These are phyloP conservation scores for Castanea mollissima DNA, from an alignment of 306 rosid species.

Conservation along the genomic window DNA sequence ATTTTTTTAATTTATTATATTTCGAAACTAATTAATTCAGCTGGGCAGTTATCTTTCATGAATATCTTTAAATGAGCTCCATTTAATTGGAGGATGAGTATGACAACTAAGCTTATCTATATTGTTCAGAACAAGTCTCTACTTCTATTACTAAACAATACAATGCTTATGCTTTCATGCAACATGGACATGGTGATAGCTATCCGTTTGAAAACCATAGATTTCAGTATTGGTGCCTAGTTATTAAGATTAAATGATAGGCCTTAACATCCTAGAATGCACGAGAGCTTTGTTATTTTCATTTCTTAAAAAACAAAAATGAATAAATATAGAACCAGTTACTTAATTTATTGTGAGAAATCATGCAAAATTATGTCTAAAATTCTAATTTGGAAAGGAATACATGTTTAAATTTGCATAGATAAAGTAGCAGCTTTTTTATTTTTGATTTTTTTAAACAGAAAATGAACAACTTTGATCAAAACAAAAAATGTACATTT, in stretches of 20 bases:
- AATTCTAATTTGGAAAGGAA: too few relatives aligned
- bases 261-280: neutral
- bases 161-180: constrained; percentile 20
- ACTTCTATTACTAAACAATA: constrained; percentile 1
- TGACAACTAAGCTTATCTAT: constrained; percentile 31
- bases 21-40: neutral
- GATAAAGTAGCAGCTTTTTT: neutral
- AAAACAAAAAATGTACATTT: too few relatives aligned
- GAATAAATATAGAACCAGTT: too few relatives aligned
- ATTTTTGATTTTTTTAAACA: too few relatives aligned
- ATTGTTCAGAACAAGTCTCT: constrained; percentile 9
- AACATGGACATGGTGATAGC: neutral
- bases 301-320: neutral
- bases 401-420: too few relatives aligned
- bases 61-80: neutral
- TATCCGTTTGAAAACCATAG: constrained; percentile 3
- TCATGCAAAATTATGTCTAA: too few relatives aligned
- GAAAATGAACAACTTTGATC: too few relatives aligned
- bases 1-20: neutral
- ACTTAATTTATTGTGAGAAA: too few relatives aligned
- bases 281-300: neutral
- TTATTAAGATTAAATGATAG: constrained; percentile 20
- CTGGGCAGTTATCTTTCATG: neutral
- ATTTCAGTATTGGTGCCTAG: neutral
- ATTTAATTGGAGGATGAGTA: constrained; percentile 22